These are phyloP conservation scores for Termitomyces sp. DNA, from an alignment of 768 basidiomycete genomes.

Conservation along the genomic window DNA sequence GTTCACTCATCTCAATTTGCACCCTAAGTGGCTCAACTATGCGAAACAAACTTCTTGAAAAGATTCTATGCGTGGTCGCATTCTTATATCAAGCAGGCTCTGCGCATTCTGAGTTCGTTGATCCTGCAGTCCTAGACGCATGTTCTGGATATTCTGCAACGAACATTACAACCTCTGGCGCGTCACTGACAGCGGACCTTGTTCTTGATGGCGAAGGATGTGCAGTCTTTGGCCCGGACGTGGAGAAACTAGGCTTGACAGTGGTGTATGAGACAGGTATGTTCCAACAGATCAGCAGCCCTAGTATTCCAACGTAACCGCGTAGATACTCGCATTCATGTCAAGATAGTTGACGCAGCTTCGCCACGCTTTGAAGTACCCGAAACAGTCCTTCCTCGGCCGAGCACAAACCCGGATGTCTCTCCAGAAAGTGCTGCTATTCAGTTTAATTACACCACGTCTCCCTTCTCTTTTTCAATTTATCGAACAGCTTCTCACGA, in stretches of 20 bases:
- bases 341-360: slow-evolving; percentile 54
- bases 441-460: slow-evolving; percentile 52
- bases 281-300: slow-evolving; percentile 5
- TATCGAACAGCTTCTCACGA: slow-evolving; percentile 42
- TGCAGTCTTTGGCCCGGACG: slow-evolving; percentile 56
- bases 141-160: slow-evolving; percentile 57
- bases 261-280: slow-evolving; percentile 58
- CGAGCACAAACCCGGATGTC: slow-evolving; percentile 23
- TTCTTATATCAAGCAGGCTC: slow-evolving; percentile 1
- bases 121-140: slow-evolving; percentile 40
- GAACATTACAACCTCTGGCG: slow-evolving; percentile 33
- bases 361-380: slow-evolving; percentile 59
- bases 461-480: slow-evolving; percentile 60
- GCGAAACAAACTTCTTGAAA: neutral
- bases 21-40: neutral
- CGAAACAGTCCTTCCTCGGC: slow-evolving; percentile 53
- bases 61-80: neutral
- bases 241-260: slow-evolving; percentile 36
- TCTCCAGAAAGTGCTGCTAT: slow-evolving; percentile 34
- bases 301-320: neutral
- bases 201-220: slow-evolving; percentile 47
- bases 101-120: slow-evolving; percentile 15
- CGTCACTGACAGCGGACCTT: slow-evolving; percentile 45
- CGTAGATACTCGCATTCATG: slow-evolving; percentile 51
- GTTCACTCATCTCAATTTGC: neutral